Conservation (phyloP, 257 asterid species). For the Marsdenia floribunda region DNA sequence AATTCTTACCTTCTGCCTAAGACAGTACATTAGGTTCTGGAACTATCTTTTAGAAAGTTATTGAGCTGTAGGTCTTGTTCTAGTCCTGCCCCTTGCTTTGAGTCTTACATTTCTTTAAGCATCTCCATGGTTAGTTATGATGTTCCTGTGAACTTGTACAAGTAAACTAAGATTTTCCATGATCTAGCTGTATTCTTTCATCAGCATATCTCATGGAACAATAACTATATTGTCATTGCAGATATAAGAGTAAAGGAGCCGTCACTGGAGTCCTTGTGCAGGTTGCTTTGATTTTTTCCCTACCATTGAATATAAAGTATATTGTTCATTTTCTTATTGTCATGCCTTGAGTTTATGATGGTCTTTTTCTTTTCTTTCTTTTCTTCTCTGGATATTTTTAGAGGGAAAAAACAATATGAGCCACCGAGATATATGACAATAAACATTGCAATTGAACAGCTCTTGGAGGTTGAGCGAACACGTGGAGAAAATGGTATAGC, state of each 20-base stretch:
- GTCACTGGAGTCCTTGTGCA: constrained; percentile 78
- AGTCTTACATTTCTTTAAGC: neutral
- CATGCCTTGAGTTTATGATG: neutral
- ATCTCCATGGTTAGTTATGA: neutral
- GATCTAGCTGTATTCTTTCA: neutral
- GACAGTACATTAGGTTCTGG: too few relatives aligned
- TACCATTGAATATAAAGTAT: too few relatives aligned
- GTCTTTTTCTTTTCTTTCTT: neutral
- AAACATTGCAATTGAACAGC: constrained; percentile 84
- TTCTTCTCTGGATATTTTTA: constrained; percentile 22
- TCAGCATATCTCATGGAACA: neutral
- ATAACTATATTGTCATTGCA: constrained; percentile 24
- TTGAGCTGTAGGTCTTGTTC: neutral
- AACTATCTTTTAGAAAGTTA: neutral
- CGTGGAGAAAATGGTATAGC: constrained; percentile 51
- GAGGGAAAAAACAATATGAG: constrained; percentile 83
- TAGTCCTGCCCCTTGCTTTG: neutral
- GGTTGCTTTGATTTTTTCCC: constrained; percentile 47
- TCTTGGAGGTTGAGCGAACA: constrained; percentile 70
- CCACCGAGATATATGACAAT: constrained; percentile 86
- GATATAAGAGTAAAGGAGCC: constrained; percentile 93
- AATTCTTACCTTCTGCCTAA: neutral
- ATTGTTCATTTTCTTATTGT: neutral
- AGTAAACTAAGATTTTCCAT: neutral
- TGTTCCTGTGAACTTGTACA: neutral